Percentiles rank a stretch among this genome's conserved stretches.
Evolutionary conservation across 2,329 filamentous ascomycete genomes (phyloP).

Genomic region (Erysiphe neolycopersici): DNA sequence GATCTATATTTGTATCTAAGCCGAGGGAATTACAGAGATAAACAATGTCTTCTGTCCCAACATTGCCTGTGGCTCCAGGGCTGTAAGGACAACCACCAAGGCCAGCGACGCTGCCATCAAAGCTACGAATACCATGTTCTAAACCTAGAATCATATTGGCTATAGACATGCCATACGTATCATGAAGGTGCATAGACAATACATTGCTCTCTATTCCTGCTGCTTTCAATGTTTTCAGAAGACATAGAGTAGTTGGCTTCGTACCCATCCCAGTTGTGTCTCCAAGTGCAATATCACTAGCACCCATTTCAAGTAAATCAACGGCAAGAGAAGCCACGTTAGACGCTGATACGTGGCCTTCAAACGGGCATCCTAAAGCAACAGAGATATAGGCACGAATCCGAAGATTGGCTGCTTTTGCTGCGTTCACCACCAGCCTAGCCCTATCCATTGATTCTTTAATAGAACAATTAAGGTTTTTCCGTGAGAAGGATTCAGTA

Average conservation of each 20-base stretch:
- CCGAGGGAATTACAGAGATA: conserved; percentile 53
- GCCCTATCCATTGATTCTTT: conserved; percentile 46
- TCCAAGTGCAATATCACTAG: conserved; percentile 70
- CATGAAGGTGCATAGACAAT: conserved; percentile 66
- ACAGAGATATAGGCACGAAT: conserved; percentile 62
- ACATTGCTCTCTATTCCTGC: conserved; percentile 43
- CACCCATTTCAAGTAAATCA: conserved; percentile 57
- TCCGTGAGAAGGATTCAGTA: conserved; percentile 53
- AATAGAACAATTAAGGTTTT: conserved; percentile 62
- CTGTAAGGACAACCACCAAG: conserved; percentile 68
- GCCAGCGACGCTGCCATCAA: conserved; percentile 57
- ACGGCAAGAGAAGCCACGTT: conserved; percentile 38
- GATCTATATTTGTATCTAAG: conserved; percentile 44
- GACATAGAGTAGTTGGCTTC: conserved; percentile 35
- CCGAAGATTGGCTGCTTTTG: conserved; percentile 35
- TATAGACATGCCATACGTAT: conserved; percentile 68
- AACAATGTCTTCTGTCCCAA: conserved; percentile 61
- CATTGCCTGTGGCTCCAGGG: conserved; percentile 66
- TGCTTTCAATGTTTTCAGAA: conserved; percentile 35
- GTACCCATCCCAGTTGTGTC: conserved; percentile 86
- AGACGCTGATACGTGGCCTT: conserved; percentile 35
- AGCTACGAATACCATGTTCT: conserved; percentile 50
- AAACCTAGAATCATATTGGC: conserved; percentile 56
- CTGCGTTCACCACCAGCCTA: conserved; percentile 38
- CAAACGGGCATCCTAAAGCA: conserved; percentile 56